A percentile compares a stretch with the other conserved stretches of the same genome.
Evolutionary conservation across 148 eudicot species (phyloP).

Genomic region (Rhododendron griersonianum): DNA sequence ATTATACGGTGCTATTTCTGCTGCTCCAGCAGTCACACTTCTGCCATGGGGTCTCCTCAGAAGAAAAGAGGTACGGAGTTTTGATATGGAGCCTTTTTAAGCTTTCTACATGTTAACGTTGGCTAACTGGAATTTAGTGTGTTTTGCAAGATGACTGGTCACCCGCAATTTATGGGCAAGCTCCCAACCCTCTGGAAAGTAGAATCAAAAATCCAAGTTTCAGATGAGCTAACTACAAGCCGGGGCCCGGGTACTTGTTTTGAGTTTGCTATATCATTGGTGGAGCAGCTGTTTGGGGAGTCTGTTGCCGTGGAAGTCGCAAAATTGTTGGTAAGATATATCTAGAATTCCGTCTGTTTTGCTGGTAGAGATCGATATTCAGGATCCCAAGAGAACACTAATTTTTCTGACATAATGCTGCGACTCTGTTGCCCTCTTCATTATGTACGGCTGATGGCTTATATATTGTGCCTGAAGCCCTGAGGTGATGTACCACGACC

Average conservation of each 20-base stretch:
- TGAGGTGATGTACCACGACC: neutral
- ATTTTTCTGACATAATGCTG: neutral
- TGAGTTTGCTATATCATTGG: constrained; percentile 74
- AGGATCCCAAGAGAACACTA: neutral
- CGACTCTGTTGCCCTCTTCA: neutral
- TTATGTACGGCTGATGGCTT: neutral
- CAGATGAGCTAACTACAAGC: constrained; percentile 90
- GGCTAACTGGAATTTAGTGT: constrained; percentile 26
- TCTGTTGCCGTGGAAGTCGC: constrained; percentile 53
- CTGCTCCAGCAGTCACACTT: constrained; percentile 97
- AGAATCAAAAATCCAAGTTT: constrained; percentile 72
- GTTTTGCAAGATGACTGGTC: constrained; percentile 70
- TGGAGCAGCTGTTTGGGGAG: constrained; percentile 71
- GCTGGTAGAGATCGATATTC: neutral
- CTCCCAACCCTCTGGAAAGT: constrained; percentile 78
- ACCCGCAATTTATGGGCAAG: constrained; percentile 85
- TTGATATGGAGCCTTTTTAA: neutral
- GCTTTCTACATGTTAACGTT: constrained; percentile 9
- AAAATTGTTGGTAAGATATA: constrained; percentile 54
- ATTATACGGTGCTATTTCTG: constrained; percentile 82
- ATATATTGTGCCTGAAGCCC: neutral
- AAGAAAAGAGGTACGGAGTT: constrained; percentile 53
- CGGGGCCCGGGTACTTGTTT: constrained; percentile 94
- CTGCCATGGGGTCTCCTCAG: constrained; percentile 91
- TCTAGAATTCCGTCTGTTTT: neutral